Conservation (phyloP, 768 basidiomycete species). For the Russula virescens region DNA sequence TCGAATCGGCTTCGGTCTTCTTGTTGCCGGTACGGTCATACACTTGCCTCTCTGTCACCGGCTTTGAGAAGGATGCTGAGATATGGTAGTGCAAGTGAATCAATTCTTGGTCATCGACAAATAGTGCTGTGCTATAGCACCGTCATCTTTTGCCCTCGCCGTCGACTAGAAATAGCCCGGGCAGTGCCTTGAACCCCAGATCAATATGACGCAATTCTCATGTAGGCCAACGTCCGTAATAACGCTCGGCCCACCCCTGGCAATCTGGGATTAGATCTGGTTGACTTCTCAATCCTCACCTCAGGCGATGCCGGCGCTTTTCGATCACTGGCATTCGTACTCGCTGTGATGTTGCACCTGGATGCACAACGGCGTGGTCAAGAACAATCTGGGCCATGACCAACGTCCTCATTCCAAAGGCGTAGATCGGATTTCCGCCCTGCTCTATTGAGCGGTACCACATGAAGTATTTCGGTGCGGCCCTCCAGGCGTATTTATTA, state of each 20-base stretch:
- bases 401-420: constrained; percentile 10
- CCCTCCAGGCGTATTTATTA: constrained; percentile 5
- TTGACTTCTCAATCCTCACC: not conserved
- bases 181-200: too few species aligned
- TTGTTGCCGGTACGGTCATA: constrained; percentile 21
- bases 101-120: too few species aligned
- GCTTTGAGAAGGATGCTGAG: too few species aligned
- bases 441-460: constrained; percentile 21
- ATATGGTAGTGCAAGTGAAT: too few species aligned
- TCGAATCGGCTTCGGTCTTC: not conserved
- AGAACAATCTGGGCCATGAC: constrained; percentile 27
- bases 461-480: constrained; percentile 19
- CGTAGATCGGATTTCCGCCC: not conserved
- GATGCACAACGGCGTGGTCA: constrained; percentile 28
- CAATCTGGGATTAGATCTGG: not conserved
- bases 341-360: constrained; percentile 32
- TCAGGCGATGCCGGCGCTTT: constrained; percentile 21
- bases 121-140: too few species aligned
- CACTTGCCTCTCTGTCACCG: too few species aligned
- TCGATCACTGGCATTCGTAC: constrained; percentile 30
- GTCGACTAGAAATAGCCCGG: too few species aligned
- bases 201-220: constrained; percentile 23
- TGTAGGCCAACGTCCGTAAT: too few species aligned
- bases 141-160: too few species aligned
- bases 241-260: too few species aligned